A percentile compares a stretch with the other conserved stretches of the same genome.
phyloP scores from a whole-genome alignment of 2,329 filamentous ascomycete genomes.

The Erysiphe pulchra region DNA sequence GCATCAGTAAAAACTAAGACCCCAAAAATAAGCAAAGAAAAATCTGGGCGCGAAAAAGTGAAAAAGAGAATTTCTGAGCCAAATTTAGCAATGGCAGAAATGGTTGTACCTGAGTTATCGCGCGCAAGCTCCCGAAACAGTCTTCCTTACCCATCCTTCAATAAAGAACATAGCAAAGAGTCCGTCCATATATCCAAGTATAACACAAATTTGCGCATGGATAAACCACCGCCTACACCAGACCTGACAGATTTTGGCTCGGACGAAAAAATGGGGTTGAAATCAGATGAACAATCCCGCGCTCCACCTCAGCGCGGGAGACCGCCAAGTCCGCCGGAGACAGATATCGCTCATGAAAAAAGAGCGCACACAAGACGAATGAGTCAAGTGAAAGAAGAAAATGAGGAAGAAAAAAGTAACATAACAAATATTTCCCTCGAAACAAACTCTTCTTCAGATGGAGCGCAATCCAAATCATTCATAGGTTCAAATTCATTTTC shows the following conservation, averaged over 20 bases:
- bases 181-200: constrained; percentile 32
- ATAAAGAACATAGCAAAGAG: constrained; percentile 82
- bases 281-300: constrained; percentile 21
- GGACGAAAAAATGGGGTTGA: constrained; percentile 20
- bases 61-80: constrained; percentile 7
- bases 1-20: constrained; percentile 11
- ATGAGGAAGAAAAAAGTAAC: constrained; percentile 14
- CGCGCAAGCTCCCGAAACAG: constrained; percentile 12
- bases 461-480: constrained; percentile 25
- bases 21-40: constrained; percentile 10
- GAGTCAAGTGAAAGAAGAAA: constrained; percentile 16
- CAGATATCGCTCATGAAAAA: constrained; percentile 24
- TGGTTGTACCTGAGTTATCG: constrained; percentile 23
- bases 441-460: constrained; percentile 3
- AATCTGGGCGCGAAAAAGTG: constrained; percentile 7
- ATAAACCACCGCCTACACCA: constrained; percentile 29
- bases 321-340: constrained; percentile 38
- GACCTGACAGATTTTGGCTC: constrained; percentile 44
- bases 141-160: constrained; percentile 58
- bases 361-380: constrained; percentile 14
- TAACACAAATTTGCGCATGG: constrained; percentile 7
- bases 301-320: constrained; percentile 21
- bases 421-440: constrained; percentile 22
- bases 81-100: constrained; percentile 18
- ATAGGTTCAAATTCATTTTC: constrained; percentile 25